Conservation (phyloP, 148 eudicot species). For the Selenicereus undatus region DNA sequence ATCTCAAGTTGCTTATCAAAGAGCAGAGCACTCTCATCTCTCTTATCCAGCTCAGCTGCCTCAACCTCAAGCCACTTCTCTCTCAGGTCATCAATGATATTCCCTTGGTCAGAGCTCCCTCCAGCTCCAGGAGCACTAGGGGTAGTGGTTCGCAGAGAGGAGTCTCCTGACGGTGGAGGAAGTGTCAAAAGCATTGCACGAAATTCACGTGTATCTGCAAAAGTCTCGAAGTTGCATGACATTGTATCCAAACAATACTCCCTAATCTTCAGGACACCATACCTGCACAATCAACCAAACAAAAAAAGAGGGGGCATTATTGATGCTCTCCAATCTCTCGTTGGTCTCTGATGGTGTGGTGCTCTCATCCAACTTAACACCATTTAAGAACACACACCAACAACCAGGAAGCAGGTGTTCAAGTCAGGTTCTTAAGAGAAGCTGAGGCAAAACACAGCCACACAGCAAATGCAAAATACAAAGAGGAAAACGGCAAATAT, state of each 20-base stretch:
- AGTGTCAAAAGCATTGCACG: conserved; percentile 85
- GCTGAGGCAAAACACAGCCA: neutral
- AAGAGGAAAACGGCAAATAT: neutral
- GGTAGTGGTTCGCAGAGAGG: conserved; percentile 82
- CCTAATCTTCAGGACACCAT: conserved; percentile 76
- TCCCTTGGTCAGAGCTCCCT: conserved; percentile 47
- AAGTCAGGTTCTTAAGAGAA: neutral
- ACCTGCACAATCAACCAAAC: conserved; percentile 43
- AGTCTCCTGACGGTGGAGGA: conserved; percentile 97
- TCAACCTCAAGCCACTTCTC: conserved; percentile 97
- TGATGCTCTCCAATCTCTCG: neutral
- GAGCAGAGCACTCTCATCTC: conserved; percentile 88
- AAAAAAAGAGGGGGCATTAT: neutral
- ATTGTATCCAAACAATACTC: conserved; percentile 85
- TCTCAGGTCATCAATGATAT: conserved; percentile 84
- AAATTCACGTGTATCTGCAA: conserved; percentile 76
- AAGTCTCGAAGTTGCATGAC: conserved; percentile 86
- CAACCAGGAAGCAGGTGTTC: no score
- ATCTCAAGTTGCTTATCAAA: conserved; percentile 87
- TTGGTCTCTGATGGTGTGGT: no score
- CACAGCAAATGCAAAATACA: neutral
- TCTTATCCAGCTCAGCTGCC: conserved; percentile 81
- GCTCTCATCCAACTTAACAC: no score
- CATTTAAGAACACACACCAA: no score
- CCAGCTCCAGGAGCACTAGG: conserved; percentile 97